Evolutionary conservation across 176 grass and related monocot genomes (phyloP).

Genomic region (Carex scoparia): DNA sequence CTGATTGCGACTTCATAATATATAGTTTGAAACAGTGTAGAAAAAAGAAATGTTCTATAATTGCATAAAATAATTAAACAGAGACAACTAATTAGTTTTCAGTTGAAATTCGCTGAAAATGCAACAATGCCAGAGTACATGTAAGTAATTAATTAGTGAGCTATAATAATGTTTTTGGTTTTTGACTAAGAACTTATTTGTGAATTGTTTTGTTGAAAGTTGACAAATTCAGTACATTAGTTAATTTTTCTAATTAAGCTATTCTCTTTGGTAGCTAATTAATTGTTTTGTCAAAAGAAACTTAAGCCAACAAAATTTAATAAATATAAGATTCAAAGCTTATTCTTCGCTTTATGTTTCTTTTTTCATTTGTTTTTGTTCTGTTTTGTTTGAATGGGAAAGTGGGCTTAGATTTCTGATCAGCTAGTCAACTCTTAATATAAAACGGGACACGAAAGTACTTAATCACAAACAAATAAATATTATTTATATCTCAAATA

Average conservation of each 20-base stretch:
- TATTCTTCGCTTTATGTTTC: not conserved
- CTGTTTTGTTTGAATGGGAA: not conserved
- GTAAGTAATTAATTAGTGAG: not conserved
- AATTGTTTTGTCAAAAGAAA: not conserved
- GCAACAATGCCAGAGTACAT: not conserved
- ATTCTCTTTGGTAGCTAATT: not conserved
- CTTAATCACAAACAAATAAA: not conserved
- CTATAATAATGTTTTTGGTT: not conserved
- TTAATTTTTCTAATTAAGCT: not conserved
- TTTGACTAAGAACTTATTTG: conserved; percentile 14
- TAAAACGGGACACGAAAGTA: not conserved
- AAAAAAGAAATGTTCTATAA: not conserved
- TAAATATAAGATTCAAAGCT: not conserved
- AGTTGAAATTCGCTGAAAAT: not conserved
- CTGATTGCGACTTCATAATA: not conserved
- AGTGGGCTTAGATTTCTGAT: not conserved
- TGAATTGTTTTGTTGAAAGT: not conserved
- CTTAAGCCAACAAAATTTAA: not conserved
- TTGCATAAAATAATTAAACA: not conserved
- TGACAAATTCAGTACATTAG: not conserved
- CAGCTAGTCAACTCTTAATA: not conserved
- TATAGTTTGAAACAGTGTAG: not conserved
- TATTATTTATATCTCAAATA: not conserved
- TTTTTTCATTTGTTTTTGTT: not conserved
- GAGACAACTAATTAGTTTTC: not conserved